Evolutionary conservation across 805 yeast genomes (phyloP).

Genomic region (Wickerhamomyces silvicola): DNA sequence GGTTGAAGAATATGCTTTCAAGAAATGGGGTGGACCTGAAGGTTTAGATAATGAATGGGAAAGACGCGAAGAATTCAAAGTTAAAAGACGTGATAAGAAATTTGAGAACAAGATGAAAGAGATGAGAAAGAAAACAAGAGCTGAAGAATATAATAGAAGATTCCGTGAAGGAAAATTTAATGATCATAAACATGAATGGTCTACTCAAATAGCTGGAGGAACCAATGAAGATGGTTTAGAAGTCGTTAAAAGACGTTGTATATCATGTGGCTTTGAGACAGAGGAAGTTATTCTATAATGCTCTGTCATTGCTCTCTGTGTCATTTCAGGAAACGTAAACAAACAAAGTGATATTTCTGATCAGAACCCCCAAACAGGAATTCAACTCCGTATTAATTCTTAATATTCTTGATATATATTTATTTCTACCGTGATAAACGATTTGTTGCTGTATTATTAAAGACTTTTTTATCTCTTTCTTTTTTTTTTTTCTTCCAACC

Average conservation of each 20-base stretch:
- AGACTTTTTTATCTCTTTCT: too few species aligned
- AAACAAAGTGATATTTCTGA: background rate
- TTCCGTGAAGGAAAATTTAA: conserved; percentile 53
- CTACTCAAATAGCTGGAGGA: conserved; percentile 44
- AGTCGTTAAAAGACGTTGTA: conserved; percentile 55
- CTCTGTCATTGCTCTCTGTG: background rate
- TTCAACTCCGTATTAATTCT: too few species aligned
- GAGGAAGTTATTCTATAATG: conserved; percentile 51
- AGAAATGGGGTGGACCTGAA: conserved; percentile 91
- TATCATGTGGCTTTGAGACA: conserved; percentile 76
- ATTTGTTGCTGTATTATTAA: too few species aligned
- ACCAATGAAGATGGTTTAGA: conserved; percentile 33
- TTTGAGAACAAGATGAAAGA: conserved; percentile 74
- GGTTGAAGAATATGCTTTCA: conserved; percentile 87
- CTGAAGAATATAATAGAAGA: conserved; percentile 78
- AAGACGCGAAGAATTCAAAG: conserved; percentile 64
- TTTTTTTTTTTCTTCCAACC: too few species aligned
- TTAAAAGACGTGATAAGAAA: conserved; percentile 69
- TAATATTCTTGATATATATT: too few species aligned
- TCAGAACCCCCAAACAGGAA: too few species aligned
- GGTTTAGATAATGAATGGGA: conserved; percentile 92
- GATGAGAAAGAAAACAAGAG: conserved; percentile 88
- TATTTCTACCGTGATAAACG: too few species aligned
- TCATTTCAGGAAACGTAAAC: conserved; percentile 2
- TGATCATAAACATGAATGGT: conserved; percentile 73